Conservation (phyloP, 1,139 yeast genomes). For the Candida smagusa region DNA sequence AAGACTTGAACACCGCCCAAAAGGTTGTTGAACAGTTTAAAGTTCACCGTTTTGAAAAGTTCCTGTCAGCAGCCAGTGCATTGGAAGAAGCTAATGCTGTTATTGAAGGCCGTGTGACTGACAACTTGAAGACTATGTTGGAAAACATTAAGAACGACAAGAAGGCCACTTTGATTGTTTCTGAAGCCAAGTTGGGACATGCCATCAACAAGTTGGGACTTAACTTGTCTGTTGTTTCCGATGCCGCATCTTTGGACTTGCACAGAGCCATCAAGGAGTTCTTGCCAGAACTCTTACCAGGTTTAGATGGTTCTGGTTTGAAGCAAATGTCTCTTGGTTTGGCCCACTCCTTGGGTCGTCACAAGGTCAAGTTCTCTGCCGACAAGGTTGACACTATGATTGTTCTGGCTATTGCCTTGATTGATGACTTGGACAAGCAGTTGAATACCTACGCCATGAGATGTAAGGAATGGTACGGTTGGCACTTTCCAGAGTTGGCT, state of each 20-base stretch:
- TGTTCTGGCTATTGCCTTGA: constrained; percentile 95
- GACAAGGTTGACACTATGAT: constrained; percentile 98
- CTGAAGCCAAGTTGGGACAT: constrained; percentile 94
- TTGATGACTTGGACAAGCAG: constrained; percentile 96
- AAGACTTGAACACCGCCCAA: constrained; percentile 80
- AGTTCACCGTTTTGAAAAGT: constrained; percentile 92
- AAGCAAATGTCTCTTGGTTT: constrained; percentile 95
- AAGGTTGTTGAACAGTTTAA: constrained; percentile 80
- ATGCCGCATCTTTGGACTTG: constrained; percentile 90
- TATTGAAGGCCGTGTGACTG: constrained; percentile 90
- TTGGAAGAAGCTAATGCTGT: constrained; percentile 91
- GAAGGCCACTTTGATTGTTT: constrained; percentile 85
- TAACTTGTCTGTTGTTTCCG: constrained; percentile 84
- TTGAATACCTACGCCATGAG: constrained; percentile 98
- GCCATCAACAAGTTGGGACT: constrained; percentile 93
- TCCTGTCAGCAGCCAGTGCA: constrained; percentile 92
- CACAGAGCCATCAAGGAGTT: constrained; percentile 94
- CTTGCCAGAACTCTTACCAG: constrained; percentile 91
- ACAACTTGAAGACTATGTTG: constrained; percentile 71
- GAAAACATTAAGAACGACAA: constrained; percentile 83
- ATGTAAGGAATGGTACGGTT: constrained; percentile 98
- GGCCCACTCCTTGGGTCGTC: constrained; percentile 97
- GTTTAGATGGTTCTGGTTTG: constrained; percentile 78
- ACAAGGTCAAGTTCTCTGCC: constrained; percentile 94
- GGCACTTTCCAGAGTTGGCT: constrained; percentile 99